Conservation (phyloP, 805 yeast species). For the Maudiozyma barnettii region DNA sequence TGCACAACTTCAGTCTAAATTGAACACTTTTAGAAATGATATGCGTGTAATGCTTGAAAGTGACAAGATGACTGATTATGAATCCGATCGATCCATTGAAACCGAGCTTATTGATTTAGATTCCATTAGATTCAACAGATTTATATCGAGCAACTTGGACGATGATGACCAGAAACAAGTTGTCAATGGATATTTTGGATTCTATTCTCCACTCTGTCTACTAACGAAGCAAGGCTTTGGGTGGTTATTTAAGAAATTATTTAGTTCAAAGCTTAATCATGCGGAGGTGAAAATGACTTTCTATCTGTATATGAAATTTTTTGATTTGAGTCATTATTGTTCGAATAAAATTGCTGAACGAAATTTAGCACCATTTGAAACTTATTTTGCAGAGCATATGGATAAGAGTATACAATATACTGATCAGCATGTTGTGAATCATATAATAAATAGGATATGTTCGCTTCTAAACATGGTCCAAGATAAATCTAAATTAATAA, state of each 20-base stretch:
- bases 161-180: not conserved
- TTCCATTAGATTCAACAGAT: slow-evolving; percentile 3
- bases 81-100: slow-evolving; percentile 6
- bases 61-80: not conserved
- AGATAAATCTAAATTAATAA: not conserved
- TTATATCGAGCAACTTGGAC: not conserved
- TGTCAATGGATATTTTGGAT: slow-evolving; percentile 6
- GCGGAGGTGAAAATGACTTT: slow-evolving; percentile 6
- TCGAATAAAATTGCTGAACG: not conserved
- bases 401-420: not conserved
- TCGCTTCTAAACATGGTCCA: not conserved
- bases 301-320: slow-evolving; percentile 9
- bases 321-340: slow-evolving; percentile 4
- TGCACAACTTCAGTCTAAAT: slow-evolving; percentile 1
- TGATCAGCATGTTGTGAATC: not conserved
- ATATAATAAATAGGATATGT: not conserved
- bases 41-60: slow-evolving; percentile 3
- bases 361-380: not conserved
- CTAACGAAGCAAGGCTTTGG: slow-evolving; percentile 7
- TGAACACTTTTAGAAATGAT: slow-evolving; percentile 6
- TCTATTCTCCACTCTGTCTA: slow-evolving; percentile 7
- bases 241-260: slow-evolving; percentile 7
- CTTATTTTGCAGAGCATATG: not conserved
- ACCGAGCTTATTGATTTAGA: slow-evolving; percentile 6
- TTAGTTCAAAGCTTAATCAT: slow-evolving; percentile 3